Evolutionary conservation across 1,139 yeast genomes (phyloP), one percentile per base, ranked within the genome.

Genomic region (Debaryomycetaceae sp.): DNA sequence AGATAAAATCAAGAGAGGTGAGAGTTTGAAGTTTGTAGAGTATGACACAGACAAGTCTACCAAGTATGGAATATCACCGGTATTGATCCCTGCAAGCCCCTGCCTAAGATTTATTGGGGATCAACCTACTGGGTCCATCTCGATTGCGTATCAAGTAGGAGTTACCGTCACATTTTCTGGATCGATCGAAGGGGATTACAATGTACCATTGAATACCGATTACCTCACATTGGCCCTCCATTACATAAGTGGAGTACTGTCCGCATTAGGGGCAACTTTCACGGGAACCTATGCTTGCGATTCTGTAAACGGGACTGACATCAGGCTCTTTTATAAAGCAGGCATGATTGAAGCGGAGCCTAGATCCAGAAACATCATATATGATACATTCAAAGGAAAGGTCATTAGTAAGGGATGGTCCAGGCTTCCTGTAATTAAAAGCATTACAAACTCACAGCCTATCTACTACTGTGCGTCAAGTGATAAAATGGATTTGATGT

Each of bases 51-150:
- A 33, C 14, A 40, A 33, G 6, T 39, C 14, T 11, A 23, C 30
- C 3, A 40, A 45, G 27, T 39, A 40, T 14, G 34, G 34, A 1
- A 33, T 40, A 4, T 54, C 52, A 38, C 46, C 49, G 1, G 39
- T 39, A 0, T 37, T 56, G 23, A 35, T 58, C 22, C 63, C 66
- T 2, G 62, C 57, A 1, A 52, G 55, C 6, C 48, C 58, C 5
- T 62, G 66, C 45, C 44, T 60, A 33, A 24, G 31, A 9, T 53
- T 58, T 36, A 39, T 42, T 8, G 43, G 45, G 1, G 44, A 42
- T 5, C 42, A 38, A 14, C 58, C 57, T 1, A 20, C 47, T 6
- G 62, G 64, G 1, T 46, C 58, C 1, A 46, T 60, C 6, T 27
- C 44, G 9, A 40, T 57, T 9, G 37, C 45, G 3, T 49, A 52